Percentiles rank a stretch among this genome's conserved stretches.
phyloP scores from a whole-genome alignment of 1,284 basidiomycete species.

The Microbotryum intermedium region DNA sequence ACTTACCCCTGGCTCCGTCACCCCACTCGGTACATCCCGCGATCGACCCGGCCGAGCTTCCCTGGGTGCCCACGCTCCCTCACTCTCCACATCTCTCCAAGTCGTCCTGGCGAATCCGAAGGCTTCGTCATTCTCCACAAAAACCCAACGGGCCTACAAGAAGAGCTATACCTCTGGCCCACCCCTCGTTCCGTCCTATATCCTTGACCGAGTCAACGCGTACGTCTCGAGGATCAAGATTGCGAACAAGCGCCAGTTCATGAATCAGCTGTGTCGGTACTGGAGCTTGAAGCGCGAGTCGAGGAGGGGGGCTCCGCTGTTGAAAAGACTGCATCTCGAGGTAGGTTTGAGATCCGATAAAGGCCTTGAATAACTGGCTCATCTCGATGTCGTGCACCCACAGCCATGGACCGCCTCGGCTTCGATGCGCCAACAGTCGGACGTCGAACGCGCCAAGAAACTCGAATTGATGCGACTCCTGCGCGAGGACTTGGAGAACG shows the following conservation, averaged over 20 bases:
- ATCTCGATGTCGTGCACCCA: neutral
- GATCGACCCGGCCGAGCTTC: neutral
- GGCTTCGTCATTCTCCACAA: neutral
- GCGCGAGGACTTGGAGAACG: constrained; percentile 64
- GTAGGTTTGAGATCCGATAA: constrained; percentile 34
- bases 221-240: constrained; percentile 68
- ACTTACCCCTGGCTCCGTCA: neutral
- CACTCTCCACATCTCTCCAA: neutral
- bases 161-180: constrained; percentile 48
- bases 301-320: constrained; percentile 79
- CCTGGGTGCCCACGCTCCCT: neutral
- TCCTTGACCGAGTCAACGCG: constrained; percentile 59
- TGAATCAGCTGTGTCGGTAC: constrained; percentile 75
- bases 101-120: constrained; percentile 2
- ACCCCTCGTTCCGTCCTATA: constrained; percentile 47
- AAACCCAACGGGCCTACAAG: constrained; percentile 43
- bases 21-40: constrained; percentile 10
- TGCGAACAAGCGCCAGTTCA: constrained; percentile 66
- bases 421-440: constrained; percentile 57
- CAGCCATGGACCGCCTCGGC: constrained; percentile 83
- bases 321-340: constrained; percentile 90
- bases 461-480: constrained; percentile 63
- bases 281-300: constrained; percentile 96
- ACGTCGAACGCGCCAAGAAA: constrained; percentile 75
- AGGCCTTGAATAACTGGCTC: neutral